These are phyloP conservation scores for Zostera marina DNA, from an alignment of 116 monocot species.

Conservation along the genomic window DNA sequence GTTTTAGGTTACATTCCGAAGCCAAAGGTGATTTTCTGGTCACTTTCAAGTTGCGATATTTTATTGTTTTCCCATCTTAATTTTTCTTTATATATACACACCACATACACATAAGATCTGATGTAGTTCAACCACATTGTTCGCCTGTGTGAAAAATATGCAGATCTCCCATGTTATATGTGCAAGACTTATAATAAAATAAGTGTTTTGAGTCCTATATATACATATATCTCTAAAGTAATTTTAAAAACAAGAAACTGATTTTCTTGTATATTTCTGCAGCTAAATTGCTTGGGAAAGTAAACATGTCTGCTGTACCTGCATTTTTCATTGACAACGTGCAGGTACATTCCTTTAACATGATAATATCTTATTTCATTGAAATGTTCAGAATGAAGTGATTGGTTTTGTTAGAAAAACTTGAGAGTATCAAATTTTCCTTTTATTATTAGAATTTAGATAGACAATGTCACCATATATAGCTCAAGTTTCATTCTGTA, in stretches of 20 bases:
- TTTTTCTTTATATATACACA: too few species aligned
- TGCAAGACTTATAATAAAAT: too few species aligned
- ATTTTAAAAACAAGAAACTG: background rate
- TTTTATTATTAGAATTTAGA: background rate
- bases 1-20: slow-evolving; percentile 41
- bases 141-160: too few species aligned
- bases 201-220: too few species aligned
- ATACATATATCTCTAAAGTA: background rate
- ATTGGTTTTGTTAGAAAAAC: background rate
- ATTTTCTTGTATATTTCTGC: slow-evolving; percentile 14
- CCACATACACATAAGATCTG: too few species aligned
- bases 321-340: slow-evolving; percentile 9
- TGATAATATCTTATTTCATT: background rate
- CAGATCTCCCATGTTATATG: too few species aligned
- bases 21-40: slow-evolving; percentile 28
- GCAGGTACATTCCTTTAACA: background rate
- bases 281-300: slow-evolving; percentile 42
- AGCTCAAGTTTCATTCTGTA: slow-evolving; percentile 1
- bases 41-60: background rate
- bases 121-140: too few species aligned
- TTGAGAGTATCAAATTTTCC: background rate
- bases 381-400: background rate
- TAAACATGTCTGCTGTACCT: slow-evolving; percentile 23
- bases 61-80: too few species aligned
- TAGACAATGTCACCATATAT: background rate